A percentile compares a stretch with the other conserved stretches of the same genome.
Conservation (phyloP, 768 basidiomycete species). For the Heimioporus sp. region DNA sequence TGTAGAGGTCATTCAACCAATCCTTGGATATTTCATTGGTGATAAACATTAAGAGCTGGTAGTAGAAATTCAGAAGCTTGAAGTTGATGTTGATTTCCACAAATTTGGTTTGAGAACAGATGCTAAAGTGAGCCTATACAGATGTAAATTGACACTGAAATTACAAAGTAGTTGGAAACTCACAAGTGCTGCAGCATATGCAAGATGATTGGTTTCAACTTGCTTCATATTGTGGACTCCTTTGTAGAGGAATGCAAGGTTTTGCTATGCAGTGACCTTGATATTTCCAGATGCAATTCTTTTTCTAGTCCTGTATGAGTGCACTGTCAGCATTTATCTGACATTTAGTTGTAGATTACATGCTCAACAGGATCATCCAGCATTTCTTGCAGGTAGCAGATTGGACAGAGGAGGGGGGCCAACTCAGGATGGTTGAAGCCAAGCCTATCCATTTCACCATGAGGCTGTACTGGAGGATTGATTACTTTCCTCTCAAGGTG, state of each 20-base stretch:
- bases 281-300: not conserved
- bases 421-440: not conserved
- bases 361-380: not conserved
- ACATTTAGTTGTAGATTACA: not conserved
- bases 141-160: too few relatives aligned
- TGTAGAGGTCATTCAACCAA: too few relatives aligned
- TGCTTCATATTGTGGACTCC: not conserved
- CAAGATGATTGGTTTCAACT: too few relatives aligned
- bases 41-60: too few relatives aligned
- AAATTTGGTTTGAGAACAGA: too few relatives aligned
- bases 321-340: too few relatives aligned
- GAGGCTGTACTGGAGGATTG: not conserved
- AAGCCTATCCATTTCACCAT: not conserved
- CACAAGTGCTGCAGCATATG: too few relatives aligned
- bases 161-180: too few relatives aligned
- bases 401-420: not conserved
- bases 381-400: not conserved
- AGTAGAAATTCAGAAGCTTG: too few relatives aligned
- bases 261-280: not conserved
- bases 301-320: not conserved
- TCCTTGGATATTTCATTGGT: too few relatives aligned
- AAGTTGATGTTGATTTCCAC: too few relatives aligned
- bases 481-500: not conserved
- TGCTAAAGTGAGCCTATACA: too few relatives aligned
- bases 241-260: not conserved